These are phyloP conservation scores for Phaeophleospora eucalypticola DNA, from an alignment of 2,329 filamentous ascomycete genomes.

Conservation along the genomic window DNA sequence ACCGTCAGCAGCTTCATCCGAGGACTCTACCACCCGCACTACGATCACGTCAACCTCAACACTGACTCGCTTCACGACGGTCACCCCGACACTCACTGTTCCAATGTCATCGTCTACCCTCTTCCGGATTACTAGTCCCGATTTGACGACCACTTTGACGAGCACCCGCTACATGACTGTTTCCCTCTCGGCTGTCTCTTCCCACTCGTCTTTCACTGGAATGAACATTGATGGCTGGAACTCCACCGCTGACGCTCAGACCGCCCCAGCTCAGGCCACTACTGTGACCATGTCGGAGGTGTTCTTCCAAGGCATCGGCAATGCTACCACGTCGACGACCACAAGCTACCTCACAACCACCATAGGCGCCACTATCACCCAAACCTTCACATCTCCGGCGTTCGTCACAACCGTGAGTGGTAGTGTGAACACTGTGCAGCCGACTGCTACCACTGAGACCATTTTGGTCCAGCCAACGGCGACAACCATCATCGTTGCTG, in stretches of 20 bases:
- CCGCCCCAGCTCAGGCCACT: slow-evolving; percentile 5
- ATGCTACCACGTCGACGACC: slow-evolving; percentile 26
- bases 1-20: neutral
- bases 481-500: neutral
- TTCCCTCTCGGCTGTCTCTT: slow-evolving; percentile 17
- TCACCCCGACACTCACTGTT: slow-evolving; percentile 19
- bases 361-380: slow-evolving; percentile 16
- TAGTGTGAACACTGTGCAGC: slow-evolving; percentile 9
- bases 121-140: slow-evolving; percentile 22
- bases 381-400: slow-evolving; percentile 8
- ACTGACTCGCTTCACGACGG: slow-evolving; percentile 12
- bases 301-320: slow-evolving; percentile 24
- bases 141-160: slow-evolving; percentile 25
- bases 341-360: slow-evolving; percentile 27
- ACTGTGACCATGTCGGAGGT: slow-evolving; percentile 24
- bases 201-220: slow-evolving; percentile 22
- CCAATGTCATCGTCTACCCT: slow-evolving; percentile 27
- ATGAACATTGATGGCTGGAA: slow-evolving; percentile 29
- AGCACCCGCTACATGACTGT: slow-evolving; percentile 27
- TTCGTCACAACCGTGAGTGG: slow-evolving; percentile 2
- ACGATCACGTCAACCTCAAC: slow-evolving; percentile 14
- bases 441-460: neutral
- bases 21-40: slow-evolving; percentile 8
- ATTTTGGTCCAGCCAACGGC: neutral
- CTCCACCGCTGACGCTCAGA: slow-evolving; percentile 6